Base-by-base conservation (phyloP, 2,329 filamentous ascomycete species). In the Aspergillus uvarum region DNA sequence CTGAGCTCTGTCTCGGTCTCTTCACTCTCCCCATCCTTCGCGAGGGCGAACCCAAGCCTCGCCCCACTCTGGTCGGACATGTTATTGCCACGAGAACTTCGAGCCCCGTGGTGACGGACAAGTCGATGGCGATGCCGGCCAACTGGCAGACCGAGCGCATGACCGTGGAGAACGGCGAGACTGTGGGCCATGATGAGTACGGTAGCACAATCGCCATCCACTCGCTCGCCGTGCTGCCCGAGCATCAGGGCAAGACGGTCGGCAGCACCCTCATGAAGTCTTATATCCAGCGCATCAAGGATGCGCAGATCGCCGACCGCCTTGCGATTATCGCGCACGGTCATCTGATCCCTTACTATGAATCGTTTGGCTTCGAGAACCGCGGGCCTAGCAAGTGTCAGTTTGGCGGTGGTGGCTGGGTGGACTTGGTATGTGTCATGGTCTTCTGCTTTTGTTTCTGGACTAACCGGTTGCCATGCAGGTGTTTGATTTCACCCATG, bases 351-450 rank as follows among this genome's bases (percentile, higher is more conserved):
- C 79, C 79, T 1, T 96, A 90, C 73, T 97, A 96, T 73, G 83
- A 88, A 72, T 83, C 83, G n/a, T 83, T 91, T 66, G 87, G 91
- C 0, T 96, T 95, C 72, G 79, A 80, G 65, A 85, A 88, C 66
- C 76, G 82, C 31, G 91, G 92, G 0, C 79, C 82, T 53, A 95
- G 91, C 74, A 78, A 84, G 61, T 88, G 86, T 54, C 81, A 84
- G 59, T 92, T 92, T 76, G 89, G 88, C 21, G 91, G 91, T 42
- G 90, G 91, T 32, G 88, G 86, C 19, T 96, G 92, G 92, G 82
- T 86, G 67, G 88, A 95, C 72, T 87, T 96, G 90, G 89, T 92
- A 74, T 74, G 81, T 64, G 24, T 31, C n/a, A 32, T 22, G 35
- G 12, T 38, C 22, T 47, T 5, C 22, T 7, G 53, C 3, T 19